Evolutionary conservation across 768 basidiomycete species (phyloP).

Genomic region (Psilocybe azurescens): DNA sequence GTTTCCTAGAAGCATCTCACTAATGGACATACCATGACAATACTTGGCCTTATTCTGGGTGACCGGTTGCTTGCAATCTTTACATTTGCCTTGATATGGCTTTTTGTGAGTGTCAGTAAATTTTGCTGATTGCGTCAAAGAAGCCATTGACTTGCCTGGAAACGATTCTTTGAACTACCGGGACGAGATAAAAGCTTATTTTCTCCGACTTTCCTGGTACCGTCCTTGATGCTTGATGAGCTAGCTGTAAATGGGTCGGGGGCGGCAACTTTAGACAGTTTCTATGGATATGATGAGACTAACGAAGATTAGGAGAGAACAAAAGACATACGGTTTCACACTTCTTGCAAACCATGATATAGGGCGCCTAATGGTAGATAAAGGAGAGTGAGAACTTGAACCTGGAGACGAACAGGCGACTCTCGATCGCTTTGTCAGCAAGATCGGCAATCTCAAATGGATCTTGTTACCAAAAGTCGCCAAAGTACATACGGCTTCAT

Average conservation of each 20-base stretch:
- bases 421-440: slow-evolving; percentile 41
- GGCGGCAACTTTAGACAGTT: slow-evolving; percentile 89
- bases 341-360: slow-evolving; percentile 85
- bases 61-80: slow-evolving; percentile 83
- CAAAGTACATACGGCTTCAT: slow-evolving; percentile 22
- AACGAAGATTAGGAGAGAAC: slow-evolving; percentile 20
- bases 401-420: slow-evolving; percentile 21
- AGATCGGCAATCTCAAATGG: slow-evolving; percentile 30
- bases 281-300: slow-evolving; percentile 52
- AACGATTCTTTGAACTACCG: slow-evolving; percentile 76
- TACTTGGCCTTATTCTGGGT: slow-evolving; percentile 91
- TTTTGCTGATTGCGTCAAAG: slow-evolving; percentile 27
- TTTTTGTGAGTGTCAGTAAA: slow-evolving; percentile 37
- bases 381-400: slow-evolving; percentile 18
- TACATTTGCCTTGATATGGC: slow-evolving; percentile 89
- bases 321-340: slow-evolving; percentile 69
- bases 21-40: slow-evolving; percentile 71
- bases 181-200: slow-evolving; percentile 80
- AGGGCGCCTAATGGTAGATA: slow-evolving; percentile 31
- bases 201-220: slow-evolving; percentile 81
- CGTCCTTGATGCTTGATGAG: slow-evolving; percentile 77
- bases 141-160: slow-evolving; percentile 57
- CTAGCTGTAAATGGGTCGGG: slow-evolving; percentile 86
- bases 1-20: slow-evolving; percentile 10
- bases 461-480: slow-evolving; percentile 19